A percentile compares a stretch with the other conserved stretches of the same genome.
Conservation (phyloP, 352 stramenopile species). For the Phytopythium sindhum region DNA sequence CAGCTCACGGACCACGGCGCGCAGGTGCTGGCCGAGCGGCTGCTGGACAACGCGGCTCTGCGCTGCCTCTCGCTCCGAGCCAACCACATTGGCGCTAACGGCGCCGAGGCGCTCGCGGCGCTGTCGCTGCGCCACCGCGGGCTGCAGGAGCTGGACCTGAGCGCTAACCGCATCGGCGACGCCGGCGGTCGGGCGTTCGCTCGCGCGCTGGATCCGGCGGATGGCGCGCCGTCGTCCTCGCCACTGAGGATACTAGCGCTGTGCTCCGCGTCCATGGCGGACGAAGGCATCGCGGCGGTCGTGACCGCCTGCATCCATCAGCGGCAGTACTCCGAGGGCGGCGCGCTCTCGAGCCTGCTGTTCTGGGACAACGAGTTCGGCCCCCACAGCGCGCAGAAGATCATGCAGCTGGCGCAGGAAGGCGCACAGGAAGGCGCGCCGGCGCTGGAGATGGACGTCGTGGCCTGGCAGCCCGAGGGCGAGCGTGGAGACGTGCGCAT, state of each 20-base stretch:
- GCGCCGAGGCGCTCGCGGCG: slow-evolving; percentile 50
- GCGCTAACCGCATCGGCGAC: slow-evolving; percentile 66
- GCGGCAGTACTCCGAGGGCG: slow-evolving; percentile 21
- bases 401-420: slow-evolving; percentile 36
- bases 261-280: slow-evolving; percentile 57
- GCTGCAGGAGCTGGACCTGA: slow-evolving; percentile 56
- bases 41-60: slow-evolving; percentile 64
- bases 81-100: slow-evolving; percentile 63
- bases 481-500: slow-evolving; percentile 34
- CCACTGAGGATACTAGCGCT: slow-evolving; percentile 38
- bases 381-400: slow-evolving; percentile 20
- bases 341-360: slow-evolving; percentile 36
- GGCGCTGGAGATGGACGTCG: slow-evolving; percentile 56
- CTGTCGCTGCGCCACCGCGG: slow-evolving; percentile 44
- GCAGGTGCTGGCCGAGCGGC: slow-evolving; percentile 63
- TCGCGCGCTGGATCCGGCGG: slow-evolving; percentile 42
- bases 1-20: slow-evolving; percentile 65
- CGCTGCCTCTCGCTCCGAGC: slow-evolving; percentile 54
- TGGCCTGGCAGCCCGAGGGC: slow-evolving; percentile 24
- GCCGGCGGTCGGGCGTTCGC: slow-evolving; percentile 48
- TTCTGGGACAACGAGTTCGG: slow-evolving; percentile 78
- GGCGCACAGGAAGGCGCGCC: slow-evolving; percentile 32
- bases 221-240: background rate
- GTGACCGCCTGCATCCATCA: slow-evolving; percentile 36
- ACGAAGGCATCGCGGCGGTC: slow-evolving; percentile 40